Base-by-base conservation (phyloP, 305 asterid species). In the Fraxinus albicans region DNA sequence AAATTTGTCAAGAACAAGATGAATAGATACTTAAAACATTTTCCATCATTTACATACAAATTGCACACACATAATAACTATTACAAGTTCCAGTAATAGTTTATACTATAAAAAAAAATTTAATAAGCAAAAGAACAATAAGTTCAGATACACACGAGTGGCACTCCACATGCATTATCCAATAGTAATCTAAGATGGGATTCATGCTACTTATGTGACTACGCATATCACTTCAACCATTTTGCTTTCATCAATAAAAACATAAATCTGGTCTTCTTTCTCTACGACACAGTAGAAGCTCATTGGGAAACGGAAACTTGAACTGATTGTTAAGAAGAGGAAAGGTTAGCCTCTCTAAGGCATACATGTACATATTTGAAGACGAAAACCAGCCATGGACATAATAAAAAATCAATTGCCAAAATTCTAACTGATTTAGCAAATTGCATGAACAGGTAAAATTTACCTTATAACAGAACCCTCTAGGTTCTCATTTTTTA, bases 401-500 rank as follows among this genome's bases (percentile, higher is more conserved):
- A 36, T 13, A 42, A 21, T 15, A 21, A 31, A 40, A 79, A 19
- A 19, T 53, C 33, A 23, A 47, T 58, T 33, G 27, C n/a, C 36
- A 50, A 70, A 69, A 19, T 25, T 19, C 70, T 29, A 1, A 3
- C 17, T 40, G 36, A 50, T 15, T 80, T 31, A 4, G 40, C 44
- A 29, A 80, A 73, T 44, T 74, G 58, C 74, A 42, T n/a, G 80
- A 35, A 81, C 9, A 15, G 10, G 31, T 60, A 15, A 70, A 29
- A 78, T 74, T 65, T 88, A 94, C 99, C 98, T 89, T 76, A 76
- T 81, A 70, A 90, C 67, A 27, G 95, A 86, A 40, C 87, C 92
- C 83, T 87, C 84, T 13, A 73, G 81, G 82, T 58, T 67, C 19
- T 86, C 89, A 83, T 91, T 77, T 83, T 90, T 92, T 84, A 93